phyloP scores from a whole-genome alignment of 2,329 filamentous ascomycete genomes.

The Sordariomycetes sp. region DNA sequence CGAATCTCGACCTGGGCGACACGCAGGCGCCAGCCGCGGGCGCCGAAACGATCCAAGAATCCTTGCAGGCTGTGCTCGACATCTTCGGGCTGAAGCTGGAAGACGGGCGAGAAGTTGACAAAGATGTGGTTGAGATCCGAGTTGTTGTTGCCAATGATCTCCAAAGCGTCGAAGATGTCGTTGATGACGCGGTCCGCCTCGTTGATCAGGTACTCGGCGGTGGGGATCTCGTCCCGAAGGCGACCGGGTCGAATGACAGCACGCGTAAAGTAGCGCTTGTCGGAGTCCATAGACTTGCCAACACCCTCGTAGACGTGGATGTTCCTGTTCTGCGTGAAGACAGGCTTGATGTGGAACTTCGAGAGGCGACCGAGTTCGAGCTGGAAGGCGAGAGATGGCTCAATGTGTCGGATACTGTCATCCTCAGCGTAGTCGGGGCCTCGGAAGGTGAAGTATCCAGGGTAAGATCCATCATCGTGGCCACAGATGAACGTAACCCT shows the following conservation, averaged over 20 bases:
- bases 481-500: conserved; percentile 94
- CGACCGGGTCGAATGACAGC: conserved; percentile 89
- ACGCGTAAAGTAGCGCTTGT: conserved; percentile 97
- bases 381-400: conserved; percentile 96
- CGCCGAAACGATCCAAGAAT: conserved; percentile 92
- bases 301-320: conserved; percentile 97
- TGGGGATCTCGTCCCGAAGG: conserved; percentile 92
- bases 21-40: conserved; percentile 88
- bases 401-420: conserved; percentile 89
- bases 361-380: conserved; percentile 86
- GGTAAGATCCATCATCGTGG: conserved; percentile 85
- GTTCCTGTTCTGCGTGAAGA: conserved; percentile 98
- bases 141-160: conserved; percentile 98
- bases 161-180: conserved; percentile 91
- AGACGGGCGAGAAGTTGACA: conserved; percentile 97
- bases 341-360: conserved; percentile 96
- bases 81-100: conserved; percentile 79
- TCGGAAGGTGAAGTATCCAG: conserved; percentile 96
- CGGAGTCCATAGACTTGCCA: conserved; percentile 86
- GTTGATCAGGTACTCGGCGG: conserved; percentile 95
- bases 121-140: conserved; percentile 99
- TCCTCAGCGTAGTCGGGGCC: conserved; percentile 84
- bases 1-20: conserved; percentile 96
- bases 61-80: conserved; percentile 87
- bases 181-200: conserved; percentile 95